Base-by-base conservation (phyloP, 768 basidiomycete species). In the Tricholoma bakamatsutake region DNA sequence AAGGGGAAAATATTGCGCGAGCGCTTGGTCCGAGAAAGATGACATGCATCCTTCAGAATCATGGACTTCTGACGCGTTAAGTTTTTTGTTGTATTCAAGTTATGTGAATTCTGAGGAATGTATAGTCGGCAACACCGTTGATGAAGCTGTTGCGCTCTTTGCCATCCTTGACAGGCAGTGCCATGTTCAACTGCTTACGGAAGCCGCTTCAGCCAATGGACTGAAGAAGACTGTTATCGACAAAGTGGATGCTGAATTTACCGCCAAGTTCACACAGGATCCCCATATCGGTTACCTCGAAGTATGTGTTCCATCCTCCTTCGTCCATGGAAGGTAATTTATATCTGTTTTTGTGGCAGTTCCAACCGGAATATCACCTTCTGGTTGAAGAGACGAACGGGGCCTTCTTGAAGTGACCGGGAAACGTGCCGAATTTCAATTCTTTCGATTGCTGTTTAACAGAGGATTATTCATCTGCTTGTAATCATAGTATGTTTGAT, bases 121-220 rank as follows among this genome's bases (percentile, higher is more conserved):
- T 28, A 59, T 71, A 58, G 77, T 72, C 9, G 71, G 73, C 1
- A 52, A 67, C 17, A 69, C 75, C 4, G 73, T 79, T 42, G 76
- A 79, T 54, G 75, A 73, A 33, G 73, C 76, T 18, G 69, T 75
- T 10, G 66, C 71, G 61, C 71, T 75, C 53, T 77, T 75, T 59
- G 69, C 69, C 27, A 65, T 72, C 17, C 62, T 77, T 46, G 79
- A 81, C 59, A 71, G 72, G 45, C 68, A 72, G 5, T 81, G 79
- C 62, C 72, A 79, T 52, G 75, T 76, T 30, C 76, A 77, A 60
- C 68, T 80, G 5, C 63, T 79, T 53, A 73, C 73, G 12, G 74
- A 76, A 35, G 70, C 75, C 8, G 77, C 77, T 4, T 71, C 73
- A 3, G 69, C 65, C 6, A 63, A 53, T 40, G 56, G 59, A 3